phyloP scores from a whole-genome alignment of 441 rosid genomes.

The Hura crepitans region DNA sequence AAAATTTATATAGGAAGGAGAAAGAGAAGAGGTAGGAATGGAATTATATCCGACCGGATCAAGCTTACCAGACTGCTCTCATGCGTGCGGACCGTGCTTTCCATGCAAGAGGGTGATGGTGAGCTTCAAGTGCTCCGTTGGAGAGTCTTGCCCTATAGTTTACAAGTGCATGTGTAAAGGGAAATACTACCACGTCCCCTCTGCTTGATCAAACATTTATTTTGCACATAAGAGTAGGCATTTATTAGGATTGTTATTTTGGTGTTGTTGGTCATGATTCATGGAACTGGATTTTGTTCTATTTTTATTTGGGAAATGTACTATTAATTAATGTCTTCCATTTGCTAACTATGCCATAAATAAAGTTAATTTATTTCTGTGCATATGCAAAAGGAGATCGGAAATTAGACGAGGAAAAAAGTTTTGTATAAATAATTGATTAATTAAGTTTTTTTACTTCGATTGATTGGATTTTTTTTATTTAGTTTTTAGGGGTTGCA shows the following conservation, averaged over 20 bases:
- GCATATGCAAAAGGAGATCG: not conserved
- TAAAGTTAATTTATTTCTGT: not conserved
- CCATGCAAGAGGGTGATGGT: slow-evolving; percentile 85
- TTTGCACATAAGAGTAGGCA: not conserved
- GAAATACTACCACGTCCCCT: slow-evolving; percentile 77
- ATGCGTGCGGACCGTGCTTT: slow-evolving; percentile 81
- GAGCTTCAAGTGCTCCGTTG: slow-evolving; percentile 72
- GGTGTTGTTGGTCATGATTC: too few species aligned
- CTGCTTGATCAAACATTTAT: slow-evolving; percentile 27
- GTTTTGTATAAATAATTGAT: not conserved
- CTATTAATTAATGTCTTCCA: not conserved
- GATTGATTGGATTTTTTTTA: too few species aligned
- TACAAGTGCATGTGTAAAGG: slow-evolving; percentile 83
- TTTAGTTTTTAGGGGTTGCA: too few species aligned
- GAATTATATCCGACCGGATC: slow-evolving; percentile 62
- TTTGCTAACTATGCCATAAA: too few species aligned
- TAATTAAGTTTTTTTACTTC: not conserved
- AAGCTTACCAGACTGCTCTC: slow-evolving; percentile 77
- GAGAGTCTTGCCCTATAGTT: slow-evolving; percentile 83
- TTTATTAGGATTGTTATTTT: too few species aligned
- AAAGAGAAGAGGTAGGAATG: slow-evolving; percentile 33
- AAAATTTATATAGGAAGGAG: not conserved
- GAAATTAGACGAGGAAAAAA: not conserved
- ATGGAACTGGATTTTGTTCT: too few species aligned
- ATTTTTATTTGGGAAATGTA: not conserved